Conservation (phyloP, 164 flowering plant genomes). For the Dillenia turbinata region DNA sequence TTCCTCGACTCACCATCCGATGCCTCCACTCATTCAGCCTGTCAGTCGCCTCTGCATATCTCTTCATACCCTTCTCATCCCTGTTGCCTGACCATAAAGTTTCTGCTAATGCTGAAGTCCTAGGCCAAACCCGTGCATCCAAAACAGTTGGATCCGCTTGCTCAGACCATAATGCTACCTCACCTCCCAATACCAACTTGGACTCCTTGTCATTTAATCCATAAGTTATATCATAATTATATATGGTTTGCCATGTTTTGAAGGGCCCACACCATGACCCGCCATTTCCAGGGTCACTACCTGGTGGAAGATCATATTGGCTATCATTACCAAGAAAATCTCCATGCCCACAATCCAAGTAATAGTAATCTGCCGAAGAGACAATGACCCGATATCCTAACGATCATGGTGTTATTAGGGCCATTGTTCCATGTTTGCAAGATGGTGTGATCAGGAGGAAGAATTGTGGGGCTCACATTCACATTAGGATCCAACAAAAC, state of each 20-base stretch:
- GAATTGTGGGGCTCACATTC: slow-evolving; percentile 36
- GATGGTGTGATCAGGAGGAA: slow-evolving; percentile 53
- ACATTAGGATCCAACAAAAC: slow-evolving; percentile 46
- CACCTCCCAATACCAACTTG: slow-evolving; percentile 77
- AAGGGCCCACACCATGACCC: slow-evolving; percentile 98
- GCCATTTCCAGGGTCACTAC: slow-evolving; percentile 29
- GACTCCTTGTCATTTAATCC: slow-evolving; percentile 61
- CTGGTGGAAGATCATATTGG: slow-evolving; percentile 34
- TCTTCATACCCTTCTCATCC: slow-evolving; percentile 68
- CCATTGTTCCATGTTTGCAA: slow-evolving; percentile 92
- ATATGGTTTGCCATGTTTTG: slow-evolving; percentile 86
- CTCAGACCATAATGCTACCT: slow-evolving; percentile 95
- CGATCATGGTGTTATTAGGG: slow-evolving; percentile 59
- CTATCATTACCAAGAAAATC: slow-evolving; percentile 70
- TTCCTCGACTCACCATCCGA: slow-evolving; percentile 75
- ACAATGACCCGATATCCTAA: slow-evolving; percentile 82
- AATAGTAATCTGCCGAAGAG: slow-evolving; percentile 76
- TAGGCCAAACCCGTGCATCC: slow-evolving; percentile 79
- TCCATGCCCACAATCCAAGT: slow-evolving; percentile 94
- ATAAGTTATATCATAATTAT: slow-evolving; percentile 75
- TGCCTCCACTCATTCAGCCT: slow-evolving; percentile 78
- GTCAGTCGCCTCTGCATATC: slow-evolving; percentile 82
- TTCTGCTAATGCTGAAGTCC: slow-evolving; percentile 86
- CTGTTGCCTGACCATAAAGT: slow-evolving; percentile 84
- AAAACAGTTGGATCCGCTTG: slow-evolving; percentile 79